A percentile compares a stretch with the other conserved stretches of the same genome.
These are phyloP conservation scores for Diaporthe aspalathi DNA, from an alignment of 2,329 filamentous ascomycete species.

Conservation along the genomic window DNA sequence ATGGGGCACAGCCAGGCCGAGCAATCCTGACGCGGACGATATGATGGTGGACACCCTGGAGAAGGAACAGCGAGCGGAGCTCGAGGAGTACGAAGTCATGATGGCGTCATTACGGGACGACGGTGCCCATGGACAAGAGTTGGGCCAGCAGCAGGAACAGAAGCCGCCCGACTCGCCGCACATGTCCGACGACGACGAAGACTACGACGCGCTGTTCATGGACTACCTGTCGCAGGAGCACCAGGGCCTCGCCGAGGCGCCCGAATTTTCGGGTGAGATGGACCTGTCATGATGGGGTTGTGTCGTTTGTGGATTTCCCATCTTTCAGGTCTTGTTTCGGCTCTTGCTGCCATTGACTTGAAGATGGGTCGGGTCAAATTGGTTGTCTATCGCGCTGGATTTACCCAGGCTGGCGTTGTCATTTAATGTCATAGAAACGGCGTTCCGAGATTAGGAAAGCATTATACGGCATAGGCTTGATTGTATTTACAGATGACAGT, in stretches of 20 bases:
- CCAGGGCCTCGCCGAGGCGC: slow-evolving; percentile 38
- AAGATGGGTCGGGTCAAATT: neutral
- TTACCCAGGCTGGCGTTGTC: slow-evolving; percentile 5
- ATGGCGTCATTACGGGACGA: slow-evolving; percentile 57
- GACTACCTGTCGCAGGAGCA: slow-evolving; percentile 67
- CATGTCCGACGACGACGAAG: slow-evolving; percentile 66
- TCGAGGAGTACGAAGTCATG: slow-evolving; percentile 68
- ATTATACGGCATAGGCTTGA: slow-evolving; percentile 35
- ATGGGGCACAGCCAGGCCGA: slow-evolving; percentile 34
- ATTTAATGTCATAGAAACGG: slow-evolving; percentile 8
- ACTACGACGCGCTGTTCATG: slow-evolving; percentile 74
- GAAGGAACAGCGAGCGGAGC: slow-evolving; percentile 64
- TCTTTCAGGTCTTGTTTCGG: neutral
- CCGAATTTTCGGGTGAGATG: slow-evolving; percentile 54
- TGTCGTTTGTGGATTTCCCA: neutral
- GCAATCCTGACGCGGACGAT: slow-evolving; percentile 54
- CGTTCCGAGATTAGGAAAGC: slow-evolving; percentile 22
- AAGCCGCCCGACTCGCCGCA: slow-evolving; percentile 47
- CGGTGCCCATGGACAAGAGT: neutral
- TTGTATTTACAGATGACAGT: slow-evolving; percentile 41
- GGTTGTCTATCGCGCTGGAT: neutral
- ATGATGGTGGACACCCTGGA: slow-evolving; percentile 65
- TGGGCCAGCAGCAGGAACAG: slow-evolving; percentile 39
- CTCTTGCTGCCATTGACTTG: neutral
- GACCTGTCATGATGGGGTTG: slow-evolving; percentile 55